Evolutionary conservation across 2,329 filamentous ascomycete species (phyloP), one percentile per base, ranked within the genome.

Genomic region (Raffaelea albimanens): DNA sequence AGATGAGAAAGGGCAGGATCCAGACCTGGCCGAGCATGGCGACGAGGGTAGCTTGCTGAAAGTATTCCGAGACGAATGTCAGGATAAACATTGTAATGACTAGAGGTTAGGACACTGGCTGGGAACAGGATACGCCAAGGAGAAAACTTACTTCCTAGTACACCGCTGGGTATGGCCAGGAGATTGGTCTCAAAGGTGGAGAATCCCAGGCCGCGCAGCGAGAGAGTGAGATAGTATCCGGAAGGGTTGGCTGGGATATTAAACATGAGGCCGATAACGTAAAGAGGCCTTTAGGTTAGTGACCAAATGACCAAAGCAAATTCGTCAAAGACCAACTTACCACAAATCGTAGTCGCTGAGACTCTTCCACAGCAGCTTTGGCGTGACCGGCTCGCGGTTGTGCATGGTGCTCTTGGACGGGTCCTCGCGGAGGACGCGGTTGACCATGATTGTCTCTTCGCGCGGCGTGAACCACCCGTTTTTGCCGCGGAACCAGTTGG

Each of bases 361-460:
- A 11, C 46, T 43, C n/a, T 44, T 42, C 45, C 45, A 49, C 16
- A 53, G 45, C 2, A 46, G 60, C 10, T 55, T 61, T 0, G 65
- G 68, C 0, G 72, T 75, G 43, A 80, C 64, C 1, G 70, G 69
- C 56, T 79, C 67, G 5, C 76, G 69, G 49, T 79, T 80, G 56
- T 79, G 73, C 72, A 81, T 78, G 44, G 70, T 69, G 34, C 71
- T 72, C 57, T 76, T 77, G 18, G 67, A 67, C 0, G 76, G 76
- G 47, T 80, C 78, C 41, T 82, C 78, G 2, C 78, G 70, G 11
- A 68, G 56, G 2, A 68, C 58, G 1, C 80, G 67, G 49, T 80
- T 82, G n/a, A 80, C 75, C 18, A 80, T 67, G 47, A 81, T 80
- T 22, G 63, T 62, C 50, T 77, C 70, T 54, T 80, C 75, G 7